A percentile compares a stretch with the other conserved stretches of the same genome.
Conservation (phyloP, 148 eudicot species). For the Camellia japonica region DNA sequence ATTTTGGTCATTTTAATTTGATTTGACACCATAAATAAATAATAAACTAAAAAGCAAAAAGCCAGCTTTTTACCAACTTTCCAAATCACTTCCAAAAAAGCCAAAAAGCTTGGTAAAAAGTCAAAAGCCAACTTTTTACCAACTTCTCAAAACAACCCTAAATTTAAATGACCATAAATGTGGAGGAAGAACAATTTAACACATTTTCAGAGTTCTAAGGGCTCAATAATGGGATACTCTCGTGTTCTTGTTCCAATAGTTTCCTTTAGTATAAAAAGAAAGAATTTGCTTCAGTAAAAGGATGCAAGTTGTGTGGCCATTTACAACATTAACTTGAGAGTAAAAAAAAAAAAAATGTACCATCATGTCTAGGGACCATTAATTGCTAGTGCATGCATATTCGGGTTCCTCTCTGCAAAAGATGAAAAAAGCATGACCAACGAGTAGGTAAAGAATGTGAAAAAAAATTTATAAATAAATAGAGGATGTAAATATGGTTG, state of each 20-base stretch:
- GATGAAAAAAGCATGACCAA: background rate
- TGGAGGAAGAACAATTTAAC: background rate
- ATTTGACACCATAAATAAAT: no score
- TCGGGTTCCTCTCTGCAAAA: background rate
- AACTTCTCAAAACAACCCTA: no score
- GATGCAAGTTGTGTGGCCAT: conserved; percentile 4
- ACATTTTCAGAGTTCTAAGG: background rate
- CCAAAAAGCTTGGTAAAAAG: no score
- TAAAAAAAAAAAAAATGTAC: background rate
- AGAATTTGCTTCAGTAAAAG: background rate
- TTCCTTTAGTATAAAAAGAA: background rate
- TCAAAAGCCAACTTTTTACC: no score
- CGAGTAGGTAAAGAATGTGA: no score
- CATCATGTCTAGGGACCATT: background rate
- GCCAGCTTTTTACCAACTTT: no score
- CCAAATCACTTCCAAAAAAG: no score
- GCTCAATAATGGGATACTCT: background rate
- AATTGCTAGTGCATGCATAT: background rate
- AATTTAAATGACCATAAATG: conserved; percentile 2
- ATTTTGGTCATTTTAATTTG: no score
- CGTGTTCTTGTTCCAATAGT: conserved; percentile 10
- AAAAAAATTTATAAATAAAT: no score
- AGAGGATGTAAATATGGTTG: no score
- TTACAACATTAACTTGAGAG: background rate
- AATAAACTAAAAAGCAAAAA: no score